Percentiles rank a stretch among this genome's conserved stretches.
Evolutionary conservation across 176 grass and related monocot species (phyloP).

Genomic region (Oryza australiensis): DNA sequence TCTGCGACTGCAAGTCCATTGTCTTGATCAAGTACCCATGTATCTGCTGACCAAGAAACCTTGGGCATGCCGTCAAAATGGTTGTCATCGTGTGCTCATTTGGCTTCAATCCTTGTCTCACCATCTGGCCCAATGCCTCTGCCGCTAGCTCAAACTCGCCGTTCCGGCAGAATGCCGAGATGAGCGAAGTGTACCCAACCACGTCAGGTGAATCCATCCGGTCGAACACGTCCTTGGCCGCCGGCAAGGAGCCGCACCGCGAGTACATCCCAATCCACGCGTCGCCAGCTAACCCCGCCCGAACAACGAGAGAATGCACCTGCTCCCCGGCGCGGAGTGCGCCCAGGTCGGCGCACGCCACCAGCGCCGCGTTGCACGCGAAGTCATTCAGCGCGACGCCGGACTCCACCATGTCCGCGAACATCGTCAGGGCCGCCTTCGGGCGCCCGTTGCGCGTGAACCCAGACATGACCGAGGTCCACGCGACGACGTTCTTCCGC

Average conservation of each 20-base stretch:
- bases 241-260: constrained; percentile 42
- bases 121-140: constrained; percentile 48
- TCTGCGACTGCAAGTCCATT: constrained; percentile 31
- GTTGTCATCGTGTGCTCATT: constrained; percentile 69
- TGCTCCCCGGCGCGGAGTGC: constrained; percentile 50
- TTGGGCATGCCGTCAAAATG: constrained; percentile 50
- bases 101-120: constrained; percentile 41
- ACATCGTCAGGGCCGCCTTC: constrained; percentile 19
- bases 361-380: constrained; percentile 65
- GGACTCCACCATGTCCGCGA: constrained; percentile 52
- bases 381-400: constrained; percentile 66
- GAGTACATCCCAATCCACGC: constrained; percentile 59
- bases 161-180: constrained; percentile 57
- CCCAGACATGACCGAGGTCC: constrained; percentile 74
- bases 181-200: constrained; percentile 74
- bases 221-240: constrained; percentile 46
- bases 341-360: constrained; percentile 49
- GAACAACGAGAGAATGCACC: constrained; percentile 65
- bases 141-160: constrained; percentile 36
- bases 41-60: constrained; percentile 57
- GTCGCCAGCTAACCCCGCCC: constrained; percentile 43
- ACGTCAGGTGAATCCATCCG: constrained; percentile 52
- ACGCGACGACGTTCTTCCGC: constrained; percentile 64
- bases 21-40: constrained; percentile 72
- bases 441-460: constrained; percentile 41